Evolutionary conservation across 768 basidiomycete genomes (phyloP).

Genomic region (Coprinopsis sp.): DNA sequence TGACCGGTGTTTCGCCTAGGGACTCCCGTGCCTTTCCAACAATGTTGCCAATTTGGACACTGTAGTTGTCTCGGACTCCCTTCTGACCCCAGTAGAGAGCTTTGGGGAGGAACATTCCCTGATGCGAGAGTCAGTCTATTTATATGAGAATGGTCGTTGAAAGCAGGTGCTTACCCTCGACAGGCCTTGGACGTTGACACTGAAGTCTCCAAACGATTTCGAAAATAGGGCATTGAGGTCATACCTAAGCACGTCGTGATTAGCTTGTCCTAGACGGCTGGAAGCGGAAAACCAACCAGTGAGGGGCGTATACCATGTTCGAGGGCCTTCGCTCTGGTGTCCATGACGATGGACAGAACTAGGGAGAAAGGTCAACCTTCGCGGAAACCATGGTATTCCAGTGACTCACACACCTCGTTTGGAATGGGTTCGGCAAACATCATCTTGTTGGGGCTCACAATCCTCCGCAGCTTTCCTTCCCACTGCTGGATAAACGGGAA

Average conservation of each 20-base stretch:
- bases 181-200: constrained; percentile 89
- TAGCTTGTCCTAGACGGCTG: not conserved
- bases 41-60: constrained; percentile 76
- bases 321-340: constrained; percentile 46
- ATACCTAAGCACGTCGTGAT: constrained; percentile 65
- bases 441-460: constrained; percentile 49
- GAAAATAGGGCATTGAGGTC: constrained; percentile 85
- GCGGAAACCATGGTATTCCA: constrained; percentile 4
- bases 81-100: constrained; percentile 86
- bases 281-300: constrained; percentile 23
- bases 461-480: constrained; percentile 52
- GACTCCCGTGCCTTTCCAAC: constrained; percentile 62
- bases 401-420: constrained; percentile 66
- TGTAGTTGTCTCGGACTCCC: constrained; percentile 78
- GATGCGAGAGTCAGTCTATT: constrained; percentile 1
- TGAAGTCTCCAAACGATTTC: constrained; percentile 81
- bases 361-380: not conserved
- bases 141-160: not conserved
- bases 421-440: constrained; percentile 85
- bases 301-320: constrained; percentile 34
- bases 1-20: constrained; percentile 76
- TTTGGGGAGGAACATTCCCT: constrained; percentile 84
- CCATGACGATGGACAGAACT: constrained; percentile 83
- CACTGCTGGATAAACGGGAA: constrained; percentile 72
- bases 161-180: constrained; percentile 55